Evolutionary conservation across 1,284 basidiomycete species (phyloP).

Genomic region (Cryptococcus deneoformans): DNA sequence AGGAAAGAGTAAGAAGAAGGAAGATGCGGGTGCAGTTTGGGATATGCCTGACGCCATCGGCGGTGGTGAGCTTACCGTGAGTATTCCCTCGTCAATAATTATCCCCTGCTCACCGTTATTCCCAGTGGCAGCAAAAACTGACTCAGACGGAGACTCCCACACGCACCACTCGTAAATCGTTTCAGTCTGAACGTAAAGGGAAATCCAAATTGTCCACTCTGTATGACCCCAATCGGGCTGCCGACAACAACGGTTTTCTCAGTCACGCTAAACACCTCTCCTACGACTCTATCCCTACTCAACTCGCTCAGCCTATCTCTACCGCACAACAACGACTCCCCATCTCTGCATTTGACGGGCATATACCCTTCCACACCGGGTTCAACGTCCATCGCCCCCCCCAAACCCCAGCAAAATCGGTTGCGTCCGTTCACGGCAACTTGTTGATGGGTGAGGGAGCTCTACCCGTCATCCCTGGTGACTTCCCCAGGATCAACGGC

Average conservation of each 20-base stretch:
- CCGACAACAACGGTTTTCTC: conserved; percentile 2
- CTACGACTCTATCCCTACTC: conserved; percentile 13
- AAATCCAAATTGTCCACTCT: conserved; percentile 10
- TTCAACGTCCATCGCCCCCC: conserved; percentile 41
- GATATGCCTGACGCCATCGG: conserved; percentile 37
- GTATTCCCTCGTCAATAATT: conserved; percentile 1
- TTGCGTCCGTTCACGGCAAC: conserved; percentile 11
- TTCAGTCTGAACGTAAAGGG: conserved; percentile 11
- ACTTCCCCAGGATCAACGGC: conserved; percentile 36
- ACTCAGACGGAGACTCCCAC: conserved; percentile 7
- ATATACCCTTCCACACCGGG: conserved; percentile 34
- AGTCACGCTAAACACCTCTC: conserved; percentile 27
- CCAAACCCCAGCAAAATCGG: conserved; percentile 38
- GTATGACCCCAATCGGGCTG: neutral
- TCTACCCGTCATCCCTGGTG: conserved; percentile 28
- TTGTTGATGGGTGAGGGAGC: neutral
- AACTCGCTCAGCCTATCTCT: neutral
- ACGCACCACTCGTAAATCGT: neutral
- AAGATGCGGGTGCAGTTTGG: conserved; percentile 32
- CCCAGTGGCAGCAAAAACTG: conserved; percentile 43
- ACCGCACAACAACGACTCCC: conserved; percentile 3
- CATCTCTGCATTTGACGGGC: conserved; percentile 30
- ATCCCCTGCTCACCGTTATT: conserved; percentile 1
- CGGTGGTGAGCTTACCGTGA: conserved; percentile 29
- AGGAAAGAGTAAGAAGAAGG: conserved; percentile 10